Conservation (phyloP, 2,329 filamentous ascomycete genomes). For the Pseudogymnoascus sp. region DNA sequence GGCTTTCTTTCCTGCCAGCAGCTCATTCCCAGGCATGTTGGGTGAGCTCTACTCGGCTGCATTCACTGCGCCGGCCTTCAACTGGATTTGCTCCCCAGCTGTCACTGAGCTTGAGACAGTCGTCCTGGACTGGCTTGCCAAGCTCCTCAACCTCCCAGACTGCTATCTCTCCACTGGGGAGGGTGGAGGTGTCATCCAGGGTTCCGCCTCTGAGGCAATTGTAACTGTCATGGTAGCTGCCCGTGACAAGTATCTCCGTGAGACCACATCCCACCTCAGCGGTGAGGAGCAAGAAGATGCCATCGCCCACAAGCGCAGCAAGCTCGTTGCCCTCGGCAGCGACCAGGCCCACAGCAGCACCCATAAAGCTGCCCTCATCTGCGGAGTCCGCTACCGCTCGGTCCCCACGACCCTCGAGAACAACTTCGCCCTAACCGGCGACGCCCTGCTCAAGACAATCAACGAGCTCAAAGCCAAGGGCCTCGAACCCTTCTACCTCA, state of each 20-base stretch:
- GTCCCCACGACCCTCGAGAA: conserved; percentile 56
- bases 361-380: conserved; percentile 79
- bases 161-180: conserved; percentile 66
- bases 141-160: conserved; percentile 63
- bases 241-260: conserved; percentile 66
- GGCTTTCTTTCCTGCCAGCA: conserved; percentile 84
- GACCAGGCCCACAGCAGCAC: conserved; percentile 76
- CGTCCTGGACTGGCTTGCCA: conserved; percentile 84
- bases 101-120: conserved; percentile 91
- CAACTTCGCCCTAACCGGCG: conserved; percentile 63
- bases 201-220: conserved; percentile 80
- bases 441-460: conserved; percentile 53
- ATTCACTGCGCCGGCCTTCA: conserved; percentile 87
- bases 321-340: conserved; percentile 73
- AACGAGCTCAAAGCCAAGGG: conserved; percentile 59
- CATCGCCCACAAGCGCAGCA: conserved; percentile 57
- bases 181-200: conserved; percentile 90
- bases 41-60: conserved; percentile 88
- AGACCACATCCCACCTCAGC: conserved; percentile 45
- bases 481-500: conserved; percentile 79
- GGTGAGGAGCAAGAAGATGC: conserved; percentile 60
- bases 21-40: conserved; percentile 76
- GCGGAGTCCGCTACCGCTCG: conserved; percentile 71
- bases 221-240: conserved; percentile 83
- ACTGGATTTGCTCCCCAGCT: conserved; percentile 91